Percentiles rank a stretch among this genome's conserved stretches.
These are phyloP conservation scores for Suillus cothurnatus DNA, from an alignment of 768 basidiomycete genomes.

Conservation along the genomic window DNA sequence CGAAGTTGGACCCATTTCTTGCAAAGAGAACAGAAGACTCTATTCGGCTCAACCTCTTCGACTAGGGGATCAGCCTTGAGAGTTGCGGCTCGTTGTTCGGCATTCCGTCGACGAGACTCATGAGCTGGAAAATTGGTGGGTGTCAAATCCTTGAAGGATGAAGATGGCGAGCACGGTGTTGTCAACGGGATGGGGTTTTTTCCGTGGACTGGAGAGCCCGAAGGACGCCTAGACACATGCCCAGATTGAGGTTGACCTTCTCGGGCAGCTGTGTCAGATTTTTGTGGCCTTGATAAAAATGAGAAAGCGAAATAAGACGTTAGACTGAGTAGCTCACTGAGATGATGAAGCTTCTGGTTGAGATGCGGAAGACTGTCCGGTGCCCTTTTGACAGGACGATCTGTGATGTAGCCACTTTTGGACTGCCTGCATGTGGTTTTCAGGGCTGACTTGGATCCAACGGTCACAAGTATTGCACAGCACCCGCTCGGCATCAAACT, in stretches of 20 bases:
- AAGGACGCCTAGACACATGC: not conserved
- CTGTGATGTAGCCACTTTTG: constrained; percentile 70
- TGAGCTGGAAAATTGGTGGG: constrained; percentile 57
- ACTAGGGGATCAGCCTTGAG: constrained; percentile 68
- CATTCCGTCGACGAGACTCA: constrained; percentile 73
- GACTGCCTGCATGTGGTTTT: constrained; percentile 62
- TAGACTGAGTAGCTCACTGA: not conserved
- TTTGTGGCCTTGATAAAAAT: not conserved
- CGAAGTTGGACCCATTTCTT: constrained; percentile 83
- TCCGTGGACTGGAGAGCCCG: not conserved
- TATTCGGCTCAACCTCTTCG: constrained; percentile 69
- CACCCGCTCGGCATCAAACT: constrained; percentile 73
- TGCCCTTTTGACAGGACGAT: constrained; percentile 49
- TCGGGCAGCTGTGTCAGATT: not conserved
- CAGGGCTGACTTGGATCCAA: constrained; percentile 64
- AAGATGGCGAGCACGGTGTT: constrained; percentile 32
- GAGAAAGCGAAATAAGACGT: not conserved
- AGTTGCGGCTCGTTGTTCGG: constrained; percentile 76
- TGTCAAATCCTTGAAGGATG: constrained; percentile 60
- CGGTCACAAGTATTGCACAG: constrained; percentile 68
- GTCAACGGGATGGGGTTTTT: constrained; percentile 17
- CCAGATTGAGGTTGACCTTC: not conserved
- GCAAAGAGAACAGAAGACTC: constrained; percentile 75
- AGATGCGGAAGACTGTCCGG: constrained; percentile 9
- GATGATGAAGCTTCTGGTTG: constrained; percentile 27